These are phyloP conservation scores for Claviceps sp. DNA, from an alignment of 2,329 filamentous ascomycete genomes.

Conservation along the genomic window DNA sequence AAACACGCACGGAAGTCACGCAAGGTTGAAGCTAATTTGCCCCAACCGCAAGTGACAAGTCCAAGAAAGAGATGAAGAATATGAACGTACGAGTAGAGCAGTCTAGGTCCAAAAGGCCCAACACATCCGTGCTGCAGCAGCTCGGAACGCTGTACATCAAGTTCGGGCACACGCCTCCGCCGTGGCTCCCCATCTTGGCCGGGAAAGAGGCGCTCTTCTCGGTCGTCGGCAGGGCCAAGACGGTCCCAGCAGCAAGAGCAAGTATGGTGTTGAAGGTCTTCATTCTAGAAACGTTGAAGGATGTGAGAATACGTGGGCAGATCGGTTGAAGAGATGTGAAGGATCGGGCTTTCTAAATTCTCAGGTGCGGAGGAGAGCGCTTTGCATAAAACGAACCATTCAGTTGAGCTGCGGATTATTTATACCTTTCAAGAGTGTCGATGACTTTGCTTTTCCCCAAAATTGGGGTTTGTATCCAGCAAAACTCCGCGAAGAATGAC, in stretches of 20 bases:
- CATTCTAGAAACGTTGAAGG: not conserved
- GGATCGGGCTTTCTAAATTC: no score
- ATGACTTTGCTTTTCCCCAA: no score
- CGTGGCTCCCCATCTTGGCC: not conserved
- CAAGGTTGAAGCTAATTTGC: not conserved
- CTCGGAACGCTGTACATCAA: not conserved
- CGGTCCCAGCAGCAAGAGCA: not conserved
- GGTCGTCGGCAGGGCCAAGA: not conserved
- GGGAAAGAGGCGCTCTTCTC: not conserved
- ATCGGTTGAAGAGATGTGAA: no score
- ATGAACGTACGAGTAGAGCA: not conserved
- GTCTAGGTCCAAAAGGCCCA: slow-evolving; percentile 1
- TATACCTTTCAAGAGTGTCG: no score
- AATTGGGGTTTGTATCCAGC: no score
- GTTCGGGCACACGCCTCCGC: not conserved
- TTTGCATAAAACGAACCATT: no score
- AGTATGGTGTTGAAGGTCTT: not conserved
- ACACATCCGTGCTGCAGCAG: slow-evolving; percentile 2
- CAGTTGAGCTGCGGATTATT: no score
- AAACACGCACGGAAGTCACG: no score
- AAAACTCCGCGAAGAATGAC: no score
- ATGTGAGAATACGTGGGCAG: no score
- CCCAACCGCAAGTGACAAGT: not conserved
- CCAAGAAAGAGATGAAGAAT: not conserved
- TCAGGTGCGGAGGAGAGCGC: no score